Evolutionary conservation across 345 rosid genomes (phyloP).

Genomic region (Euphorbia pulcherrima): DNA sequence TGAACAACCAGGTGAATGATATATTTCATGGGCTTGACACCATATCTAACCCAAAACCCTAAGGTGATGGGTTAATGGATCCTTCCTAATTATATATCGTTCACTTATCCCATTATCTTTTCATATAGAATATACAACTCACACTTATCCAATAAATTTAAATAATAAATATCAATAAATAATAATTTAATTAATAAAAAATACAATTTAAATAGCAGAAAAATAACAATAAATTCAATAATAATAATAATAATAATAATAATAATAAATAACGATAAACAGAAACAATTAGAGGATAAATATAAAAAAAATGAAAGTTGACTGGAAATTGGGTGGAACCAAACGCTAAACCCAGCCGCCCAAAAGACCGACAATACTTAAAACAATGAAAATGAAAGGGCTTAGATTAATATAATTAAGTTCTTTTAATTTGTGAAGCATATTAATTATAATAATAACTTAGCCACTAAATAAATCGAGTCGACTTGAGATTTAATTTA

Average conservation of each 20-base stretch:
- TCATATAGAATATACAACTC: no score
- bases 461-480: no score
- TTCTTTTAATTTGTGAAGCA: constrained; percentile 32
- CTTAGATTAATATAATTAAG: constrained; percentile 36
- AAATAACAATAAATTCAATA: not conserved
- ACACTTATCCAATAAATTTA: no score
- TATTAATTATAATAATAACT: not conserved
- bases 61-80: no score
- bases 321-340: constrained; percentile 6
- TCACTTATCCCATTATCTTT: no score
- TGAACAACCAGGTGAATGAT: no score
- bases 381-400: constrained; percentile 15
- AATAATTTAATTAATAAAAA: constrained; percentile 12
- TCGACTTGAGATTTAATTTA: no score
- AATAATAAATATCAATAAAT: not conserved
- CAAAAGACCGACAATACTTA: constrained; percentile 21
- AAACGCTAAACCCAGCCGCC: constrained; percentile 27
- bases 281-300: not conserved
- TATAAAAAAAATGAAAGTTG: constrained; percentile 3
- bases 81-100: no score
- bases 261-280: no score
- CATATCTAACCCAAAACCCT: no score
- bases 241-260: not conserved
- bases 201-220: not conserved
- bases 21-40: no score